A percentile compares a stretch with the other conserved stretches of the same genome.
phyloP scores from a whole-genome alignment of 345 rosid genomes.

The Nephelium lappaceum region DNA sequence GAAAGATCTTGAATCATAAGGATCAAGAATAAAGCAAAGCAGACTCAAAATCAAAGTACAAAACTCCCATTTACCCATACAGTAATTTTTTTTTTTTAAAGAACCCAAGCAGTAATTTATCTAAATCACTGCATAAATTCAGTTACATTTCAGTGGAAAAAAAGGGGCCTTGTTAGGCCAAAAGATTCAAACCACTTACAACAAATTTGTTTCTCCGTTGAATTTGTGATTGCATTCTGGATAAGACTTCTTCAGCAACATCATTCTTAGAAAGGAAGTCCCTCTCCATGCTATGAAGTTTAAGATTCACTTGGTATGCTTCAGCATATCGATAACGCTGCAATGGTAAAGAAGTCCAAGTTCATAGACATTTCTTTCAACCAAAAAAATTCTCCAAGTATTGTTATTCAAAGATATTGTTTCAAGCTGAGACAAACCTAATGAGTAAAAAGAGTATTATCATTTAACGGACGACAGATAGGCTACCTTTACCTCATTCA shows the following conservation, averaged over 20 bases:
- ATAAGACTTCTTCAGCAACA: conserved; percentile 49
- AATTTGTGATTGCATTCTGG: conserved; percentile 65
- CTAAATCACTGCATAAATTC: background rate
- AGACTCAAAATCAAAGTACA: background rate
- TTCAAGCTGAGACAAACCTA: background rate
- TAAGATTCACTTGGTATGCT: conserved; percentile 75
- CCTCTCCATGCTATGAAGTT: conserved; percentile 69
- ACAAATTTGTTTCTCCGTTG: conserved; percentile 71
- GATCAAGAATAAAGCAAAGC: conserved; percentile 12
- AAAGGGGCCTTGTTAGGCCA: conserved; percentile 5
- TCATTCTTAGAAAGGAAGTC: conserved; percentile 49
- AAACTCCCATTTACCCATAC: background rate
- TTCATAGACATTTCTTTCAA: conserved; percentile 14
- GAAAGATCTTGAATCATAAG: background rate
- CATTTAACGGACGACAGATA: background rate
- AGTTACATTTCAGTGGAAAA: background rate
- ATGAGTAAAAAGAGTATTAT: background rate
- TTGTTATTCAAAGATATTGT: background rate
- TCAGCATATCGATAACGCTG: conserved; percentile 91
- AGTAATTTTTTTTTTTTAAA: background rate
- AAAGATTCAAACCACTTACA: conserved; percentile 56
- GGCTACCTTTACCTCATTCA: background rate
- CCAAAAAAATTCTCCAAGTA: background rate
- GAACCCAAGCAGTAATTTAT: background rate
- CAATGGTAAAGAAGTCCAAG: conserved; percentile 27